Evolutionary conservation across 345 rosid species (phyloP), one percentile per base, ranked within the genome.

Genomic region (Camelina sativa): DNA sequence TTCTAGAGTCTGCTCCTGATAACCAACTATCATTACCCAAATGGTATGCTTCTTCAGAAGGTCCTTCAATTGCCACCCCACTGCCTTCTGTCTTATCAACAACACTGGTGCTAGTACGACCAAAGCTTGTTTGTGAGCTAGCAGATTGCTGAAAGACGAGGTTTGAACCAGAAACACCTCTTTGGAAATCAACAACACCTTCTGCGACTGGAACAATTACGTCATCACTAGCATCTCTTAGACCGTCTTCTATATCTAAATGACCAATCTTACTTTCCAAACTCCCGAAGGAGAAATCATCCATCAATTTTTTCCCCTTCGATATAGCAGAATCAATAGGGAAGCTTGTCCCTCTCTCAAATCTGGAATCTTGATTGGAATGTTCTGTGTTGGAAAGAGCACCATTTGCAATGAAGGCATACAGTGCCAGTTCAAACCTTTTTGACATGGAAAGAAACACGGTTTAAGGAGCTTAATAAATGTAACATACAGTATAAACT

Each of bases 401-500:
- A 71, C 86, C 84, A 86, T 94, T 91, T 19, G 91, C 88, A 4
- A 91, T 87, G 75, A 90, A 85, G 17, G 93, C 76, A 74, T 81
- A 82, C 76, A 91, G 54, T 76, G 97, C 97, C 75, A 94, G 82
- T 81, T 94, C 96, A 86, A 91, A 91, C 88, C 97, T 94, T 80
- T 55, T 25, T 67, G 75, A 70, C 71, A 69, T 74, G 75, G 51
- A 41, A 78, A 69, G 63, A 67, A 47, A 64, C 22, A 20, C 48
- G 48, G 70, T 63, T 62, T 78, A 62, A 59, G 19, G 38, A 38
- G 75, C 32, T 62, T 32, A 15, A 44, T 52, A 65, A 68, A 34
- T 25, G 8, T 17, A 16, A 11, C 30, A 55, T 54, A 54, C 9
- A 43, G 58, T 11, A 44, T 22, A 30, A 46, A 28, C 25, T 23